Base-by-base conservation (phyloP, 495 filamentous ascomycete species). In the Neurospora sp. region DNA sequence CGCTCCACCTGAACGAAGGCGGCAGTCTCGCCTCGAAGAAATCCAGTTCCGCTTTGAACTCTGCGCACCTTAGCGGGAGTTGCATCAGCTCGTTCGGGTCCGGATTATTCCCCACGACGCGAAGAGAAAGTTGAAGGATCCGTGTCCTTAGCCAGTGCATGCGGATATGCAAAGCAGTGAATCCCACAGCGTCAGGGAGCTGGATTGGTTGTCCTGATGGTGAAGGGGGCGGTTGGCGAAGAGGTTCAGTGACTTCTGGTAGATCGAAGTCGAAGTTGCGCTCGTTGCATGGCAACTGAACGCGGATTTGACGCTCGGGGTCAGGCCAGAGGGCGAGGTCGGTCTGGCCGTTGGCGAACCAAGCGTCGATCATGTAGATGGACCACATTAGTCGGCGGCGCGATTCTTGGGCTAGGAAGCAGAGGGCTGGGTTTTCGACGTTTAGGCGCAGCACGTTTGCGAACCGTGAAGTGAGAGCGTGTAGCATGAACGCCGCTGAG, bases 301-400 rank as follows among this genome's bases (percentile, higher is more conserved):
- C 78, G 62, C 82, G 82, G 70, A 87, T 83, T 59, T 79, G 80
- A 20, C 72, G 75, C 37, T 83, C 82, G 4, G 84, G 80, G 54
- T 83, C 82, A 3, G 79, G 73, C 81, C 85, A 85, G 11, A 87
- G 75, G 8, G 84, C 84, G 23, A 85, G 83, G 72, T 86, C 85
- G 12, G 79, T 74, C 70, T 84, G 82, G 20, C 85, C 84, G 39
- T 79, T 81, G 35, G 84, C 82, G 31, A 85, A 81, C 46, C 80
- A 79, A 7, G 83, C 81, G 75, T 87, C 85, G 72, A 86, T 84
- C 72, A 85, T 85, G 75, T 84, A 81, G 11, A 87, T 78, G 11
- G 85, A 82, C 85, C 85, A 87, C 85, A 87, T 85, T 39, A 87
- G 78, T 14, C 85, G 80, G 66, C 85, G 81, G n/a, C 85, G 81